These are phyloP conservation scores for Zoysia matrella DNA, from an alignment of 202 grass and related monocot species.

Conservation along the genomic window DNA sequence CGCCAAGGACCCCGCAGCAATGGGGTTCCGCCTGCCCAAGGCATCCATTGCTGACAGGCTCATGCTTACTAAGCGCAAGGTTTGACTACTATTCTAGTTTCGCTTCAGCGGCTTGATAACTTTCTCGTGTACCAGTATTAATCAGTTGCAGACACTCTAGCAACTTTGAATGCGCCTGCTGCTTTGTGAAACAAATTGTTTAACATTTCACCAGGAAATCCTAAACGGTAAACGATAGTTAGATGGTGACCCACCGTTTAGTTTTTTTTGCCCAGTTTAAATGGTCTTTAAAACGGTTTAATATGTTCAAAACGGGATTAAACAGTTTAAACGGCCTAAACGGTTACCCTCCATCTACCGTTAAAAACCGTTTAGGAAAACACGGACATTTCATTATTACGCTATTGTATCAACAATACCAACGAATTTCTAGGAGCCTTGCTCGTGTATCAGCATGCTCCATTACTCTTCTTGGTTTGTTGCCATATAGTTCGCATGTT, in stretches of 20 bases:
- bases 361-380: too few species aligned
- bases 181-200: too few species aligned
- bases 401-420: background rate
- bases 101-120: background rate
- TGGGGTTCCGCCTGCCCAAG: conserved; percentile 83
- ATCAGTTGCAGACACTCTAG: background rate
- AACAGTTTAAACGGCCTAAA: too few species aligned
- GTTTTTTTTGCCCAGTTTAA: too few species aligned
- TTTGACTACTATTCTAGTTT: conserved; percentile 29
- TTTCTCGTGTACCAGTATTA: background rate
- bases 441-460: background rate
- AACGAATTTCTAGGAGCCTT: too few species aligned
- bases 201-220: too few species aligned
- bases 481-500: background rate
- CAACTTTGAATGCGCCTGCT: background rate
- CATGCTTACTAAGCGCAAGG: conserved; percentile 92
- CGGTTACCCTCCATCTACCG: too few species aligned
- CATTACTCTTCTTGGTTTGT: background rate
- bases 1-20: conserved; percentile 34
- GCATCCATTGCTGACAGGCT: conserved; percentile 91
- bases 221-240: too few species aligned
- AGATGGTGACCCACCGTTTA: too few species aligned
- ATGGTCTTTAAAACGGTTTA: too few species aligned
- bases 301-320: too few species aligned
- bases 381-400: background rate